Evolutionary conservation across 768 basidiomycete species (phyloP).

Genomic region (Mycena haematopus): DNA sequence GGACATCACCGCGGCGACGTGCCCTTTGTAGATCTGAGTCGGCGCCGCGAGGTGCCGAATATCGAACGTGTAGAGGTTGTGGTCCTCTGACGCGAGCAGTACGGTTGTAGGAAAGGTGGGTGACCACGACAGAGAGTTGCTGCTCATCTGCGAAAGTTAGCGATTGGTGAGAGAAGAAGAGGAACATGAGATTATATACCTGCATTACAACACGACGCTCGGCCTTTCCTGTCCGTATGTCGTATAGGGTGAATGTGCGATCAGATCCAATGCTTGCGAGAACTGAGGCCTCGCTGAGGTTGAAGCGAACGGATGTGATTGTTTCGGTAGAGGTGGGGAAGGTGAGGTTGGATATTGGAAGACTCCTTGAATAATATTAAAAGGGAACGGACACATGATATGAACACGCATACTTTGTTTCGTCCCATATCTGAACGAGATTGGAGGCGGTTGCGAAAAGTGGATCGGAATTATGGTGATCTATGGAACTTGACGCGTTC

Average conservation of each 20-base stretch:
- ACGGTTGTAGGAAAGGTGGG: slow-evolving; percentile 93
- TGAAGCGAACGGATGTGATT: slow-evolving; percentile 87
- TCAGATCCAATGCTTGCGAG: slow-evolving; percentile 96
- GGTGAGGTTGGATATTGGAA: slow-evolving; percentile 84
- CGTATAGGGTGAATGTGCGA: slow-evolving; percentile 94
- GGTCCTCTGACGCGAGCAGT: slow-evolving; percentile 97
- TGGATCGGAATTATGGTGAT: slow-evolving; percentile 90
- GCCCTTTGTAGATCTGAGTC: slow-evolving; percentile 94
- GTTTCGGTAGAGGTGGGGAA: slow-evolving; percentile 91
- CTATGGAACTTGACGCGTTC: slow-evolving; percentile 72
- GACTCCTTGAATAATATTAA: slow-evolving; percentile 57
- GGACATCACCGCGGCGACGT: slow-evolving; percentile 95
- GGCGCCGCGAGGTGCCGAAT: slow-evolving; percentile 83
- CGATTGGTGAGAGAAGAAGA: background rate
- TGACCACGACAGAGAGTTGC: slow-evolving; percentile 93
- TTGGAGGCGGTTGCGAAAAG: slow-evolving; percentile 94
- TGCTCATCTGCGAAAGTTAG: slow-evolving; percentile 65
- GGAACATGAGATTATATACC: slow-evolving; percentile 42
- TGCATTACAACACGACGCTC: slow-evolving; percentile 92
- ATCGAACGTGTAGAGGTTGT: slow-evolving; percentile 98
- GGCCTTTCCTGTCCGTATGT: slow-evolving; percentile 96
- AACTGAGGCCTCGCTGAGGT: slow-evolving; percentile 91
- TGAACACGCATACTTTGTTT: slow-evolving; percentile 74
- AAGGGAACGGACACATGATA: slow-evolving; percentile 2
- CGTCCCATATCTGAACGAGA: slow-evolving; percentile 96